A percentile compares a stretch with the other conserved stretches of the same genome.
phyloP scores from a whole-genome alignment of 2,329 filamentous ascomycete genomes.

The Epichloe uncinata region DNA sequence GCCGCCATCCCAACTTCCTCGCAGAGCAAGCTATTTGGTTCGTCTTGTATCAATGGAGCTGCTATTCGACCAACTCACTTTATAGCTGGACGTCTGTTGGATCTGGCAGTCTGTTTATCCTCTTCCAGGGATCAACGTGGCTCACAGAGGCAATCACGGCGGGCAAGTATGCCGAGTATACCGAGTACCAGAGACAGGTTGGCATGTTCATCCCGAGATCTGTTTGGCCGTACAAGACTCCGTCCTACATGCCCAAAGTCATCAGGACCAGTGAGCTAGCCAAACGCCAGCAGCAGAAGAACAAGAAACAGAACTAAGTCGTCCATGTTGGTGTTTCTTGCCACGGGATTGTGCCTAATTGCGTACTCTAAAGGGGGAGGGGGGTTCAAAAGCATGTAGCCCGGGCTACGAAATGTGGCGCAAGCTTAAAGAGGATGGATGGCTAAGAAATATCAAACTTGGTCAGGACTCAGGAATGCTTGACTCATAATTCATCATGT shows the following conservation, averaged over 20 bases:
- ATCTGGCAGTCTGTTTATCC: constrained; percentile 51
- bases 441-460: not conserved
- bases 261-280: constrained; percentile 38
- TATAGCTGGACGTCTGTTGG: constrained; percentile 73
- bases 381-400: not conserved
- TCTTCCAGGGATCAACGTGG: constrained; percentile 84
- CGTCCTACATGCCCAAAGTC: constrained; percentile 27
- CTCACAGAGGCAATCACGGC: constrained; percentile 73
- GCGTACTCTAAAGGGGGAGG: not conserved
- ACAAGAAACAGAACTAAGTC: constrained; percentile 24
- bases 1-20: constrained; percentile 87
- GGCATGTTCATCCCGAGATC: constrained; percentile 66
- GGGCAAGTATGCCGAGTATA: constrained; percentile 80
- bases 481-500: not conserved
- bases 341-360: not conserved
- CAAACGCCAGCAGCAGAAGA: constrained; percentile 27
- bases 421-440: not conserved
- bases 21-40: constrained; percentile 90
- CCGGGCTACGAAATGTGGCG: not conserved
- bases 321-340: not conserved
- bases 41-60: constrained; percentile 76
- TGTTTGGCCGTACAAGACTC: constrained; percentile 29
- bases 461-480: not conserved
- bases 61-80: constrained; percentile 54
- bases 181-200: constrained; percentile 68